Percentiles rank a stretch among this genome's conserved stretches.
These are phyloP conservation scores for Priceomyces haplophilus DNA, from an alignment of 805 yeast genomes.

Conservation along the genomic window DNA sequence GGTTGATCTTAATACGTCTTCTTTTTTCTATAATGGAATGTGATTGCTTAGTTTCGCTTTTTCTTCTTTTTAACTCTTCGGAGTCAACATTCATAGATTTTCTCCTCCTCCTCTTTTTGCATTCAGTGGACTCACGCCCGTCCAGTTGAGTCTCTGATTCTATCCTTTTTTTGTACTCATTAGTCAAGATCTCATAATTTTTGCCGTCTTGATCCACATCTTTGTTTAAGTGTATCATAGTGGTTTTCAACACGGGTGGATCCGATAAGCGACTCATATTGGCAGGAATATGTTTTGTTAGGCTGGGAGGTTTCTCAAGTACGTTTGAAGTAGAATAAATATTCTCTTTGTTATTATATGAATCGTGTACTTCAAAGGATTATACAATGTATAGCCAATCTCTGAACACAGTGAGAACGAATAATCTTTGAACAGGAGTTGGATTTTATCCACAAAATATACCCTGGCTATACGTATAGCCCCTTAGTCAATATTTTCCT, in stretches of 20 bases:
- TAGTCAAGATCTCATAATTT: slow-evolving; percentile 42
- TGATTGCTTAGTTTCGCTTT: slow-evolving; percentile 41
- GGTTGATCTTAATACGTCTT: slow-evolving; percentile 72
- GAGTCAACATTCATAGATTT: slow-evolving; percentile 36
- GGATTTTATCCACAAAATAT: no score
- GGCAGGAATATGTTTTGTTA: no score
- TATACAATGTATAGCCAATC: no score
- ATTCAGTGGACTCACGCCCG: slow-evolving; percentile 2
- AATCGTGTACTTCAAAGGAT: no score
- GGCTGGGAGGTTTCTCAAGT: no score
- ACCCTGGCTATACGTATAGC: no score
- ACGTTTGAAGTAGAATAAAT: no score
- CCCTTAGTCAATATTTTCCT: no score
- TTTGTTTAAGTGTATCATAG: slow-evolving; percentile 43
- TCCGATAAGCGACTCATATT: slow-evolving; percentile 22
- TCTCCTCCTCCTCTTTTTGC: slow-evolving; percentile 38
- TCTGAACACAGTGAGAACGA: no score
- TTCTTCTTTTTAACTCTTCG: slow-evolving; percentile 41
- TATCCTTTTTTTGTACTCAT: slow-evolving; percentile 25
- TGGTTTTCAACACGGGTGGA: slow-evolving; percentile 44
- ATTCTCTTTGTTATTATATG: no score
- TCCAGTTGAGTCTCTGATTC: slow-evolving; percentile 3
- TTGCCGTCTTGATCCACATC: slow-evolving; percentile 41
- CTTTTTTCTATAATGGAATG: slow-evolving; percentile 81
- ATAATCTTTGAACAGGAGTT: no score